Evolutionary conservation across 768 basidiomycete genomes (phyloP), one percentile per base, ranked within the genome.

Genomic region (Termitomyces sp.): DNA sequence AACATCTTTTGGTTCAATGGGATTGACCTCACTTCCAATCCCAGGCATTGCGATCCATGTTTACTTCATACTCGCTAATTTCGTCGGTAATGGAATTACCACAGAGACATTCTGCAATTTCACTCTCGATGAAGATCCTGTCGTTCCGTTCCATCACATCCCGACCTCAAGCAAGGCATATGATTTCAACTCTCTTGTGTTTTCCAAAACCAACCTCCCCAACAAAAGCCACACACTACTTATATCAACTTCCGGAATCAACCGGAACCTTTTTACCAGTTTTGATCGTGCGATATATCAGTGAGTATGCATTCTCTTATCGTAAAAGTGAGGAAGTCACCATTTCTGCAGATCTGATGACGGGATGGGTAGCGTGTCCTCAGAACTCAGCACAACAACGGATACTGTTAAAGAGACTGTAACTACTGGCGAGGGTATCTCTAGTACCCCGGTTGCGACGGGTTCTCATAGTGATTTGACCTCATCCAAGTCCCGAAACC

Each of bases 211-310:
- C 35, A 14, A 36, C 32, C 63, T 77, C 12, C 40, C 60, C 14
- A 73, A 75, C 56, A 46, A 48, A 1, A 55, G 66, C 10, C 75
- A 76, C 50, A 65, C 63, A 4, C 61, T 76, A 6, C 54, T 68
- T 4, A 72, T 77, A 55, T 66, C 68, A 0, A 73, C 72, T 2
- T 65, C 70, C 9, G 74, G 70, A 10, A 49, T 68, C 1, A 57
- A 69, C 47, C 59, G 64, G 16, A 51, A 68, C 40, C 63, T 73
- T 18, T 77, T 67, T 54, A 64, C 75, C 28, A 73, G 68, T 54
- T 77, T 77, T 62, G 75, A 77, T 60, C 76, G 74, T 65, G 75
- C 73, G 9, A 68, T 71, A n/a, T 77, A 77, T 62, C 75, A 73
- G 75, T 76, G 53, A 53, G 75, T 63, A 18, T 33, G 75, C 63